phyloP scores from a whole-genome alignment of 176 grass and related monocot genomes.

The Chloris gayana region DNA sequence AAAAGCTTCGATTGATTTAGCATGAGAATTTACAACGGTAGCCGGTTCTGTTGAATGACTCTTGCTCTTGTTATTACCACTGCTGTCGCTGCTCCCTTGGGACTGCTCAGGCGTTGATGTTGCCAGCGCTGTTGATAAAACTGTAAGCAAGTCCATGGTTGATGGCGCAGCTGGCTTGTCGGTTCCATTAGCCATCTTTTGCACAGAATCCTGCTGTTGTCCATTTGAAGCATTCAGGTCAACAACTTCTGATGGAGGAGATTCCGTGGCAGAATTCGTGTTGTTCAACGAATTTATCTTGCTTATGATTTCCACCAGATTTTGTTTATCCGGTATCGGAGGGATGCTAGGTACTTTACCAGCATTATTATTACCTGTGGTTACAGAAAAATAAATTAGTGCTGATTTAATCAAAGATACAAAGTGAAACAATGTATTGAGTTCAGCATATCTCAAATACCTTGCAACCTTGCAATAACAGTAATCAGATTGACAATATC shows the following conservation, averaged over 20 bases:
- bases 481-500: slow-evolving; percentile 91
- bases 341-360: slow-evolving; percentile 57
- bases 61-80: slow-evolving; percentile 88
- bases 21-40: slow-evolving; percentile 57
- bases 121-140: slow-evolving; percentile 65
- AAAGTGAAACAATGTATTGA: neutral
- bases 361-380: slow-evolving; percentile 60
- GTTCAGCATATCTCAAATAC: slow-evolving; percentile 31
- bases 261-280: slow-evolving; percentile 49
- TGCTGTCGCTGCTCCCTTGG: slow-evolving; percentile 89
- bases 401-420: slow-evolving; percentile 22
- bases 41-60: slow-evolving; percentile 55
- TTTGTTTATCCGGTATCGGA: slow-evolving; percentile 69
- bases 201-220: slow-evolving; percentile 56
- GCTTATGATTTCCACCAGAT: slow-evolving; percentile 76
- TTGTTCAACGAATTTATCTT: slow-evolving; percentile 80
- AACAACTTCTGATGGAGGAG: slow-evolving; percentile 62
- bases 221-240: slow-evolving; percentile 77
- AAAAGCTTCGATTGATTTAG: slow-evolving; percentile 39
- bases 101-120: slow-evolving; percentile 74
- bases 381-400: slow-evolving; percentile 15
- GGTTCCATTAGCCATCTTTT: slow-evolving; percentile 33
- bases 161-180: slow-evolving; percentile 56
- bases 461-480: slow-evolving; percentile 83
- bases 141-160: slow-evolving; percentile 66